Conservation (phyloP, 768 basidiomycete species). For the Leccinum truebloodii region DNA sequence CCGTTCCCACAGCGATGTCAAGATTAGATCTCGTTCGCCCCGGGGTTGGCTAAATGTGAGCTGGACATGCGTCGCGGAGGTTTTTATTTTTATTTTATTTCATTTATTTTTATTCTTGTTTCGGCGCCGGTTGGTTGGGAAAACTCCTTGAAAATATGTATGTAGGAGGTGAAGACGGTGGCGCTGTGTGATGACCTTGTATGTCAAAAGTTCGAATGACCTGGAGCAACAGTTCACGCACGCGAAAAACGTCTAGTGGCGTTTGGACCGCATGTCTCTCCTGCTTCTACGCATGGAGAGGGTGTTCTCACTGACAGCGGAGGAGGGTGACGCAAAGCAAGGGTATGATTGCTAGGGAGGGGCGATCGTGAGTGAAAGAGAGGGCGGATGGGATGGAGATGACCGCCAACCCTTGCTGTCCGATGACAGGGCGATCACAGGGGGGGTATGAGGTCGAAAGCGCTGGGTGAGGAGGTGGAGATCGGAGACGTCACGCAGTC, state of each 20-base stretch:
- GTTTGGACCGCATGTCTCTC: slow-evolving; percentile 21
- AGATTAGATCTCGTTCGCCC: slow-evolving; percentile 28
- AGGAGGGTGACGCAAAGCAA: not conserved
- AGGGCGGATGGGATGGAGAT: not conserved
- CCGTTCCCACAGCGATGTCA: slow-evolving; percentile 22
- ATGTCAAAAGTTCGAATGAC: slow-evolving; percentile 8
- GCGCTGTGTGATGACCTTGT: slow-evolving; percentile 1
- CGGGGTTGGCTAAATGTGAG: slow-evolving; percentile 3
- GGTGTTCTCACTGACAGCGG: slow-evolving; percentile 5
- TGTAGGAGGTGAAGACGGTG: slow-evolving; percentile 4
- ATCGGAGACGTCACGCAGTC: slow-evolving; percentile 7
- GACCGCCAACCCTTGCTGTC: not conserved
- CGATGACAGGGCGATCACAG: not conserved
- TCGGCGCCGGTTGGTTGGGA: slow-evolving; percentile 9
- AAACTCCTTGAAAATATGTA: slow-evolving; percentile 4
- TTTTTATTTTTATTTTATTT: not conserved
- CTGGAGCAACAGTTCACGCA: slow-evolving; percentile 23
- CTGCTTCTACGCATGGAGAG: slow-evolving; percentile 10
- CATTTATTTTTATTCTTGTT: not conserved
- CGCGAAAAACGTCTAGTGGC: slow-evolving; percentile 34
- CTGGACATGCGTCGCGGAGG: not conserved
- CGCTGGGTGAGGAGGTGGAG: not conserved
- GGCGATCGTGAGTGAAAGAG: not conserved
- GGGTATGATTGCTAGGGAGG: slow-evolving; percentile 1
- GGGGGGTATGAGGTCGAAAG: not conserved